Evolutionary conservation across 2,329 filamentous ascomycete genomes (phyloP), one percentile per base, ranked within the genome.

Genomic region (Dothideomycetes sp.): DNA sequence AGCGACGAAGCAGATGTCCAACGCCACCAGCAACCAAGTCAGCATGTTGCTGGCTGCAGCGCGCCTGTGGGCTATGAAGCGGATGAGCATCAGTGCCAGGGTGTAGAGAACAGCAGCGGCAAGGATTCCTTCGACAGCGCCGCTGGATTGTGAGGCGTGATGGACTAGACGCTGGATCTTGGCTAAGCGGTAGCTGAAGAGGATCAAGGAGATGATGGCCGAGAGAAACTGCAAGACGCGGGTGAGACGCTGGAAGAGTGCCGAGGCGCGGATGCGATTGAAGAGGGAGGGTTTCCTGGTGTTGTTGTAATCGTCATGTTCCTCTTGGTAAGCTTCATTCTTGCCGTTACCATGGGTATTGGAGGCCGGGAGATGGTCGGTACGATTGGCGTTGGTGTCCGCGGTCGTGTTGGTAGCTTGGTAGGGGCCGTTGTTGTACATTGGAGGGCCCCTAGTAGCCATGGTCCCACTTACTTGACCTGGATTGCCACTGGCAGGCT

Each of bases 151-250:
- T 47, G n/a, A 59, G 47, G 56, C 51, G 19, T 37, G 52, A 47
- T 53, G 58, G 43, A 55, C 51, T 19, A 65, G 57, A 16, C 56
- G 58, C 43, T 61, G 58, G 37, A 67, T 58, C 31, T 62, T 64
- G 50, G 54, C 55, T 8, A 66, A 19, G 18, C 63, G 62, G 4
- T 48, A 44, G n/a, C 60, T 61, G 56, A 68, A 68, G 45, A 67
- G 45, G 31, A 59, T 60, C 18, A 69, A 57, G 3, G 64, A 66
- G 44, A 62, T 54, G 39, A 59, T 45, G 7, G 64, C 49, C n/a
- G 62, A 66, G 35, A 66, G 45, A 48, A 69, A 63, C 46, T 68
- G 64, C n/a, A 66, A 45, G 29, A 64, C 45, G 36, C 63, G 63
- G 1, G 57, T 52, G n/a, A 61, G 33, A 37, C 57, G 56, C 15